A percentile compares a stretch with the other conserved stretches of the same genome.
Conservation (phyloP, 192 early-diverging fungal species). For the Backusella psychrophila region DNA sequence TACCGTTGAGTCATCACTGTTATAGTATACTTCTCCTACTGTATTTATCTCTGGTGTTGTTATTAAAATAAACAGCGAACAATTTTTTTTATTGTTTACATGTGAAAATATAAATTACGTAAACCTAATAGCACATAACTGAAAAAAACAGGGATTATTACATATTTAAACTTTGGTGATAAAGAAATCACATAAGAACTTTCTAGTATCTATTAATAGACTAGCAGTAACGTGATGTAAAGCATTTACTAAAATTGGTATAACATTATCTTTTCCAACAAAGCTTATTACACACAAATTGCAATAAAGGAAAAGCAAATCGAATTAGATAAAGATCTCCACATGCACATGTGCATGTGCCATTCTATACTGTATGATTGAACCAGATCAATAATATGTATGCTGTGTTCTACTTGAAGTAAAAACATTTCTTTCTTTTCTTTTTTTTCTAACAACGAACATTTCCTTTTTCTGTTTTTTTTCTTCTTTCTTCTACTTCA, state of each 20-base stretch:
- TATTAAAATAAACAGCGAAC: background rate
- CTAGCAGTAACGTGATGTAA: slow-evolving; percentile 1
- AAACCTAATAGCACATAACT: background rate
- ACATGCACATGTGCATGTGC: background rate
- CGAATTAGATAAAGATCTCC: background rate
- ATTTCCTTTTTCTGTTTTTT: background rate
- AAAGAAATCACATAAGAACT: background rate
- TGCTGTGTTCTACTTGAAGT: background rate
- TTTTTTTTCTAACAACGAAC: background rate
- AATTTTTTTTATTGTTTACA: background rate
- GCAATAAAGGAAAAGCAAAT: background rate
- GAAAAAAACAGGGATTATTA: background rate
- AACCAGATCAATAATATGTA: background rate
- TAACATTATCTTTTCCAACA: background rate
- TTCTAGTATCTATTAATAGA: background rate
- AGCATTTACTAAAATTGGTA: background rate
- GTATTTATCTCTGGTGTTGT: background rate
- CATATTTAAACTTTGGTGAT: background rate
- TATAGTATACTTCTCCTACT: background rate
- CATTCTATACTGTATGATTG: background rate
- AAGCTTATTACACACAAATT: background rate
- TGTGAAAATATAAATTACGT: background rate
- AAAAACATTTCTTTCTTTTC: background rate
- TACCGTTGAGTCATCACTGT: background rate
- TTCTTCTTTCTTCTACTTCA: background rate